A percentile compares a stretch with the other conserved stretches of the same genome.
Conservation (phyloP, 768 basidiomycete genomes). For the Panus rudis region DNA sequence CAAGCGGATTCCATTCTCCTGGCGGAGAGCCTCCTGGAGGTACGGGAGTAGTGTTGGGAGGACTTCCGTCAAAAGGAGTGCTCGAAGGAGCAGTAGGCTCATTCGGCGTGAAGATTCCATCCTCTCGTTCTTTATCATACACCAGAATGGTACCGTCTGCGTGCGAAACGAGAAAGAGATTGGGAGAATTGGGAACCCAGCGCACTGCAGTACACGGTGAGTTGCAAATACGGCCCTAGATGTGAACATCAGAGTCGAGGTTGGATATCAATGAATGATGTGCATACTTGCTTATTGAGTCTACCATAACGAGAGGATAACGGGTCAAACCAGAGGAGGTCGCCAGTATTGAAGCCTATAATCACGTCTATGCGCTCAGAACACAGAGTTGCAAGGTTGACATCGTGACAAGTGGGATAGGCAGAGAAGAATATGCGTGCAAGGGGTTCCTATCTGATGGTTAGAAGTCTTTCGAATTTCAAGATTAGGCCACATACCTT, state of each 20-base stretch:
- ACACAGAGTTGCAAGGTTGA: constrained; percentile 72
- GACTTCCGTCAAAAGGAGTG: neutral
- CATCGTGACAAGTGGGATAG: constrained; percentile 86
- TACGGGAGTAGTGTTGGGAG: constrained; percentile 18
- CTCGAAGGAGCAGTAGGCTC: constrained; percentile 36
- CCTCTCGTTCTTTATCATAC: constrained; percentile 88
- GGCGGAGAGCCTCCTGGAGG: constrained; percentile 22
- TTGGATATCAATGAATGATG: constrained; percentile 5
- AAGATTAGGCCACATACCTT: constrained; percentile 48
- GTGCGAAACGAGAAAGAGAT: constrained; percentile 81
- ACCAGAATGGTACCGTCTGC: constrained; percentile 85
- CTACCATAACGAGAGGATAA: constrained; percentile 76
- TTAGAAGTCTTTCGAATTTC: constrained; percentile 4
- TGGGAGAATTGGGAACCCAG: constrained; percentile 78
- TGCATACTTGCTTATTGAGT: constrained; percentile 72
- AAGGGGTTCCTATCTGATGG: constrained; percentile 64
- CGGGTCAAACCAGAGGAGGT: constrained; percentile 91
- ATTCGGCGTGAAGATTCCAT: constrained; percentile 64
- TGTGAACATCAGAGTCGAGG: constrained; percentile 1
- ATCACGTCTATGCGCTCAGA: constrained; percentile 79
- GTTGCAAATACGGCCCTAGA: constrained; percentile 66
- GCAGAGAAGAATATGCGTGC: constrained; percentile 80
- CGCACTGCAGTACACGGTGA: constrained; percentile 85
- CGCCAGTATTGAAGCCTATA: constrained; percentile 92
- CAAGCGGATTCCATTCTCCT: constrained; percentile 69